Evolutionary conservation across 2,329 filamentous ascomycete species (phyloP), one percentile per base, ranked within the genome.

Genomic region (Colletotrichum neosansevieriae): DNA sequence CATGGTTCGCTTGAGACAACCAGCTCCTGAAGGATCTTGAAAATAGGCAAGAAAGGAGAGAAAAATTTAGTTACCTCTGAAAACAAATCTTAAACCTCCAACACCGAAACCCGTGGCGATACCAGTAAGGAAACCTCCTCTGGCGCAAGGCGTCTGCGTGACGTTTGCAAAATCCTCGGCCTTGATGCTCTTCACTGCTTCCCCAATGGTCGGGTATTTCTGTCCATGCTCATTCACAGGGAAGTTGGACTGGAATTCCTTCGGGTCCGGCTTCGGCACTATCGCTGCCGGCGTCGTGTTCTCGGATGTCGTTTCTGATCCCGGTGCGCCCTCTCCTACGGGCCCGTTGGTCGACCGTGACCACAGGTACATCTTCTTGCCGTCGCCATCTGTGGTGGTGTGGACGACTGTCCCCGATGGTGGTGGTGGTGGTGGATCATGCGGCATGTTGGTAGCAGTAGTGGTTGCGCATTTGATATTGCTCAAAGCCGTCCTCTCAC

Each of bases 61-160:
- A 76, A 84, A 29, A 9, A 29, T 29, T 2, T 29, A 29, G 29
- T 73, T 83, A 97, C 94, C 91, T 81, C 92, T 89, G 72, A 94
- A 80, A 21, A 98, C 84, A 74, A 90, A 92, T 71, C 91, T 88
- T 62, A 94, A 75, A 67, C 90, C 91, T 62, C 94, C 95, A 36
- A 93, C 80, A 4, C 87, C 91, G 71, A 94, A 92, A 3, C 93
- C 96, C 2, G 88, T 86, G 1, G 89, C 92, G 74, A 99, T 97
- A 24, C 94, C 96, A 1, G 92, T 89, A 73, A 98, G 82, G 60
- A 97, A 84, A 2, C 93, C 91, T 76, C 97, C 91, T 70, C 94
- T 86, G 19, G 93, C 92, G 79, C 96, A 98, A 0, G 95, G 95
- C 65, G 89, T 87, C 78, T 92, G 91, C 78, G 94, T 91, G 60